Evolutionary conservation across 805 yeast genomes (phyloP), one percentile per base, ranked within the genome.

Genomic region (Citeromyces matritensis): DNA sequence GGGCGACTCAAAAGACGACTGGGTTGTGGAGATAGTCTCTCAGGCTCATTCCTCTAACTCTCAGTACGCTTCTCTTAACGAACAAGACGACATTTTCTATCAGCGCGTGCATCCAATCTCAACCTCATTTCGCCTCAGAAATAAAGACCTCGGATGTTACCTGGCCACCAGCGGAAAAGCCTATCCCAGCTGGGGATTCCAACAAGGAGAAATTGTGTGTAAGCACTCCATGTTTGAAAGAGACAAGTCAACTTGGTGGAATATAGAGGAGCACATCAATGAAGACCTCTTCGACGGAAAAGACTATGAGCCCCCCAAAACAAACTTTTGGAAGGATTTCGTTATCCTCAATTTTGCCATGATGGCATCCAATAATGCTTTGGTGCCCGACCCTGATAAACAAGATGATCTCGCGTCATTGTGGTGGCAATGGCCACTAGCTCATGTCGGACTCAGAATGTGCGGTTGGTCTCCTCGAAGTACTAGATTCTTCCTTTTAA

Each of bases 151-250:
- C 45, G 79, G 80, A 27, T 93, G 96, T 52, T 86, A 85, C 52
- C 59, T 91, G 47, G 81, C 86, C 41, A 81, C 88, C 9, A 66
- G 91, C 8, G 96, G 95, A 29, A 57, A 61, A 41, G 51, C 70
- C 15, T 74, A 86, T 48, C 99, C 99, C 12, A 74, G 73, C 11
- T 91, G 99, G 99, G 99, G 98, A 13, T 91, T 88, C 69, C 72
- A 84, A 50, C 99, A 91, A 62, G 94, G 95, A 39, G 94, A 81
- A 52, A 82, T 81, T 27, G 69, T 74, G 6, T 81, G 94, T 52
- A 69, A 69, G 39, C 46, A 58, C 5, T 51, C 69, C 1, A 58
- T 73, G 45, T 53, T 69, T 17, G 39, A 51, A 8, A 58, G 59
- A 33, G 84, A 79, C 49, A 70, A 72, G 45, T 60, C 66, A 33